Base-by-base conservation (phyloP, 163 green algal genomes). In the Trebouxia gelatinosa region DNA sequence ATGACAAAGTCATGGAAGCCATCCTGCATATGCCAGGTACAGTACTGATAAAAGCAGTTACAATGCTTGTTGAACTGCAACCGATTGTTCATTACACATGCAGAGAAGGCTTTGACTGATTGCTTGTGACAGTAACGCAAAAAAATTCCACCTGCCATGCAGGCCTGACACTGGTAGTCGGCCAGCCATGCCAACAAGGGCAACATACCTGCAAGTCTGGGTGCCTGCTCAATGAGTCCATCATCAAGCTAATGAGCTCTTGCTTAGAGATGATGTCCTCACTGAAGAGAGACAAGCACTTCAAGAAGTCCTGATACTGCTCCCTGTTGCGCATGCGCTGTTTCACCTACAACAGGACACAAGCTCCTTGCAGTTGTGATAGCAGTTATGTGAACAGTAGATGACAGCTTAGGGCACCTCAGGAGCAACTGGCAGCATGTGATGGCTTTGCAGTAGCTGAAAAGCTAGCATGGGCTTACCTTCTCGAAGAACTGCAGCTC, bases 251-350 rank as follows among this genome's bases (percentile, higher is more conserved):
- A 57, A 94, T 62, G 70, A 99, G 86, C 89, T 99, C 95, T 19
- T 77, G 31, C 50, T 90, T 88, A 78, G 80, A 89, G 78, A 99
- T 93, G 65, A 99, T 93, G 54, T 98, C 96, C 75, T 97, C 85
- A 46, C 88, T 91, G 83, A 94, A 99, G 77, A 99, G 84, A 86
- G 97, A 96, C 54, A 99, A 88, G 81, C 89, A 95, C 87, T 98
- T 99, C 38, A 99, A 82, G 85, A 99, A 97, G 79, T 99, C 93
- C 65, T 90, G 78, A 80, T 95, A 96, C 38, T 82, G 75, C 37
- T 93, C 91, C 23, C 75, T 66, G 70, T 79, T 76, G 11, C 68
- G 68, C 68, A 76, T 76, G 19, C 68, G 43, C n/a, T 59, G 46
- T 13, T 76, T 76, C 40, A 76, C 68, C 68, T 76, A 9, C 43